Evolutionary conservation across 257 asterid genomes (phyloP).

Genomic region (Solanum peruvianum): DNA sequence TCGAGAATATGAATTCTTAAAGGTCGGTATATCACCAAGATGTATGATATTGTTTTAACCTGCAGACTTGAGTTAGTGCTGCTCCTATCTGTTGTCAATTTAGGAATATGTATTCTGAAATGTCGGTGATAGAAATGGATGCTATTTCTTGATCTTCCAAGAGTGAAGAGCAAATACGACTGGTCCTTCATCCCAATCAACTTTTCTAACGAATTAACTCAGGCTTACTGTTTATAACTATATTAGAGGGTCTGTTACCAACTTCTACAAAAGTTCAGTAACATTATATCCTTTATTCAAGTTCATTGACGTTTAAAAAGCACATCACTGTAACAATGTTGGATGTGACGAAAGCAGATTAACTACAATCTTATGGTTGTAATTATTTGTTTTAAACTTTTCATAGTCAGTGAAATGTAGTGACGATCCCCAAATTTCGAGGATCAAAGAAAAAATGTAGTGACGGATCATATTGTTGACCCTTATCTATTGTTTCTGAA

Average conservation of each 20-base stretch:
- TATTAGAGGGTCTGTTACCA: constrained; percentile 1
- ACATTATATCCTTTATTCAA: background rate
- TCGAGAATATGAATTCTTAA: too few relatives aligned
- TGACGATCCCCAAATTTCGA: too few relatives aligned
- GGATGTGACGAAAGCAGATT: background rate
- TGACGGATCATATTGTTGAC: background rate
- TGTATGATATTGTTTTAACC: too few relatives aligned
- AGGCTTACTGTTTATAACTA: constrained; percentile 1
- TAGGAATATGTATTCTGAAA: too few relatives aligned
- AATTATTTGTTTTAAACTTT: background rate
- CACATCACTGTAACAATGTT: background rate
- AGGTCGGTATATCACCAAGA: too few relatives aligned
- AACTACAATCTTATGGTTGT: background rate
- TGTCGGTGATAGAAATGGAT: too few relatives aligned
- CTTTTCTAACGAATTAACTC: background rate
- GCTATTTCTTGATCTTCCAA: too few relatives aligned
- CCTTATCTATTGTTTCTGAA: background rate
- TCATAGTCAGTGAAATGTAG: background rate
- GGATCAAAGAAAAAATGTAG: too few relatives aligned
- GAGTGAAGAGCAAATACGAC: too few relatives aligned
- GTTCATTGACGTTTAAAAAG: background rate
- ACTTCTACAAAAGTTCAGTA: background rate
- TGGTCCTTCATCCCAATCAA: too few relatives aligned
- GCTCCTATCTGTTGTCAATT: too few relatives aligned
- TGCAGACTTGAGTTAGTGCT: too few relatives aligned